Percentiles rank a stretch among this genome's conserved stretches.
These are phyloP conservation scores for Avena eriantha DNA, from an alignment of 176 grass and related monocot genomes.

Conservation along the genomic window DNA sequence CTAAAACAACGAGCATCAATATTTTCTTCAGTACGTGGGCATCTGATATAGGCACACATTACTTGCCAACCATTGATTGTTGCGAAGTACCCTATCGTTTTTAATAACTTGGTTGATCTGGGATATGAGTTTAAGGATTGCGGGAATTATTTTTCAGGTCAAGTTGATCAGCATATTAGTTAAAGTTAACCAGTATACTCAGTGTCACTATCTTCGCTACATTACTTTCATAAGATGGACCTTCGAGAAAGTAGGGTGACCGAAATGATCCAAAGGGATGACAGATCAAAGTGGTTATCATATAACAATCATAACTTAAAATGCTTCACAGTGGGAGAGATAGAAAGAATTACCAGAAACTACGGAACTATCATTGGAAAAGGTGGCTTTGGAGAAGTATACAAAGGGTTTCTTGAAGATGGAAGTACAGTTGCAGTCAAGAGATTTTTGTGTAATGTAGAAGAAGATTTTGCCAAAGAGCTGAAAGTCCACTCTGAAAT, in stretches of 20 bases:
- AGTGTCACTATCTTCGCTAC: neutral
- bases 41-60: neutral
- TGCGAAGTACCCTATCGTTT: neutral
- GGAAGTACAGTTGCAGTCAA: slow-evolving; percentile 27
- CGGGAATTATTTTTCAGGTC: neutral
- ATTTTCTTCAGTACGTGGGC: neutral
- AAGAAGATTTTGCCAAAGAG: slow-evolving; percentile 35
- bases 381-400: slow-evolving; percentile 11
- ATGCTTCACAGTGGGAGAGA: neutral
- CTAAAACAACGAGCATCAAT: neutral
- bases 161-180: neutral
- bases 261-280: neutral
- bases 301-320: neutral
- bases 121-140: neutral
- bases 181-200: neutral
- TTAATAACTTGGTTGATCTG: neutral
- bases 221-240: neutral
- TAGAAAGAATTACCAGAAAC: slow-evolving; percentile 13
- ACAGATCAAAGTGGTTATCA: neutral
- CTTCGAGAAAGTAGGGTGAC: neutral
- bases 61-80: neutral
- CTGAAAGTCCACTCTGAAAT: slow-evolving; percentile 20
- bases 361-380: neutral
- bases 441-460: neutral
- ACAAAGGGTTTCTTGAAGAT: neutral